phyloP scores from a whole-genome alignment of 495 filamentous ascomycete species.

The Echria macrotheca region DNA sequence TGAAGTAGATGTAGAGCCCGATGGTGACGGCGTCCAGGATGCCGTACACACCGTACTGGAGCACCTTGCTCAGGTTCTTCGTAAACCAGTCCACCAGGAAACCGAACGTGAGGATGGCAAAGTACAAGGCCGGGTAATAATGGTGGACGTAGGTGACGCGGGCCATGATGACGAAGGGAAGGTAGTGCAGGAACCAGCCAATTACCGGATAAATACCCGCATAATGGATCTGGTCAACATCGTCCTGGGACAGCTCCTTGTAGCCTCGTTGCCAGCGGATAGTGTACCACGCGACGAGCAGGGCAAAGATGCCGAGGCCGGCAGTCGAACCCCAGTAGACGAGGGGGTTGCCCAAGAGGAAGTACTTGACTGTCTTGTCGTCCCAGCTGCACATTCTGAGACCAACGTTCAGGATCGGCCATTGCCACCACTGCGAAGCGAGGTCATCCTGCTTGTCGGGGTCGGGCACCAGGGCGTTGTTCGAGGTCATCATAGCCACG shows the following conservation, averaged over 20 bases:
- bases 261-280: constrained; percentile 96
- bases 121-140: constrained; percentile 98
- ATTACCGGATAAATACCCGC: constrained; percentile 84
- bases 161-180: constrained; percentile 95
- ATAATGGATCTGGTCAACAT: constrained; percentile 93
- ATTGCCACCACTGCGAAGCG: constrained; percentile 96
- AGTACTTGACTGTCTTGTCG: constrained; percentile 92
- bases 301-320: constrained; percentile 63
- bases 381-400: constrained; percentile 99
- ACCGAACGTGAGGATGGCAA: constrained; percentile 83
- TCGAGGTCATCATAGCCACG: constrained; percentile 99
- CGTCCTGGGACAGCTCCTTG: constrained; percentile 67
- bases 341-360: constrained; percentile 91
- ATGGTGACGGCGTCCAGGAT: constrained; percentile 67
- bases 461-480: constrained; percentile 95
- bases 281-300: constrained; percentile 76
- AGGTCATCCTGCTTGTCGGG: constrained; percentile 99
- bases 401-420: constrained; percentile 92
- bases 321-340: constrained; percentile 94
- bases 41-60: constrained; percentile 60
- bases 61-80: constrained; percentile 51
- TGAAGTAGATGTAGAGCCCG: constrained; percentile 81
- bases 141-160: constrained; percentile 98
- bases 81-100: constrained; percentile 84
- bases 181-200: constrained; percentile 93